Evolutionary conservation across 305 asterid species (phyloP), one percentile per base, ranked within the genome.

Genomic region (Plantago coronopus): DNA sequence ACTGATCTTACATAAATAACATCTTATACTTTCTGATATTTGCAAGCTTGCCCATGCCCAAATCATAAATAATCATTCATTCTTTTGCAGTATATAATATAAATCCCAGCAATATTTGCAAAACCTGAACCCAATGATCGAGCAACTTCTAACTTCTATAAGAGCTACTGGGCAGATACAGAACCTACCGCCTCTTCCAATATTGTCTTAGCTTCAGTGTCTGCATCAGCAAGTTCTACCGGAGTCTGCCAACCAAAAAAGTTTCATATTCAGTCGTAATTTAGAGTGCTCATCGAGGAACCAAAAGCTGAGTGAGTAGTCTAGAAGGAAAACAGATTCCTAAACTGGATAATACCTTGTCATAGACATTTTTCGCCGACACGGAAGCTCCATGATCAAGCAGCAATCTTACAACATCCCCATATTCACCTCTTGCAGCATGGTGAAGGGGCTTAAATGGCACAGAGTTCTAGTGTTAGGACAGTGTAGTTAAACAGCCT

Each of bases 401-500:
- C 63, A 59, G n/a, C 37, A 59, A 21, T 19, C 63, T 59, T 15
- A 59, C 49, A 23, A 59, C 63, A 59, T 42, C 20, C 42, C 34
- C 42, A 7, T 59, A 59, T 59, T 59, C 63, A 59, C 63, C 63
- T 59, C 63, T 59, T 43, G 63, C 63, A 44, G 63, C 63, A 59
- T 59, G 63, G 42, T 59, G 63, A 8, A 59, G 53, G 23, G 63
- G 63, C 63, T 59, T 27, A 8, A 59, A 59, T 23, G 44, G 38
- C 51, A 59, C 48, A 29, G 17, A 51, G 29, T 48, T 23, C 60
- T 18, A 3, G 4, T 10, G 54, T 48, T 19, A 46, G 18, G 51
- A 17, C 8, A 49, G 55, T 49, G 3, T 0, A 57, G 49, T 42
- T 42, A 25, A 67, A 17, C 21, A 66, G 25, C 59, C 17, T 45